A percentile compares a stretch with the other conserved stretches of the same genome.
phyloP scores from a whole-genome alignment of 2,329 filamentous ascomycete species.

The Beauveria bassiana region DNA sequence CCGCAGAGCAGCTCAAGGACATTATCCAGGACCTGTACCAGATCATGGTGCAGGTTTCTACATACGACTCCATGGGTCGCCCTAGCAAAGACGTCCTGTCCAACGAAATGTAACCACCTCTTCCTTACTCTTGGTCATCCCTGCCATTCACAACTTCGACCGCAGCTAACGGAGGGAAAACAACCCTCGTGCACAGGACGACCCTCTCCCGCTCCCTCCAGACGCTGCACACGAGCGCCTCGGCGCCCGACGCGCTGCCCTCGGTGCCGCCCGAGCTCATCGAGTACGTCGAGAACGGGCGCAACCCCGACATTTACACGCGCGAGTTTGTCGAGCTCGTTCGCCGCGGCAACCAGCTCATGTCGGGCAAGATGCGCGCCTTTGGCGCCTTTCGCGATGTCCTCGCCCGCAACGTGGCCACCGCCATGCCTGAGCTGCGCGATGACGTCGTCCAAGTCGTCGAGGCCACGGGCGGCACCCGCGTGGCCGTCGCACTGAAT shows the following conservation, averaged over 20 bases:
- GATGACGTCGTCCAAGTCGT: constrained; percentile 46
- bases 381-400: constrained; percentile 55
- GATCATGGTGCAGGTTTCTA: constrained; percentile 53
- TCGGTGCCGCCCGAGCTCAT: constrained; percentile 55
- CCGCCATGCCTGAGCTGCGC: constrained; percentile 51
- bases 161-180: not conserved
- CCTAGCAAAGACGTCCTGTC: constrained; percentile 50
- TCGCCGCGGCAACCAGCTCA: constrained; percentile 56
- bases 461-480: constrained; percentile 33
- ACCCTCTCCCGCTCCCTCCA: constrained; percentile 32
- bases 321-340: constrained; percentile 66
- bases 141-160: too few relatives aligned
- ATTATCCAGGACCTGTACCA: constrained; percentile 58
- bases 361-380: constrained; percentile 56
- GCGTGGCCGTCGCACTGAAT: not conserved
- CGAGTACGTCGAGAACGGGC: constrained; percentile 62
- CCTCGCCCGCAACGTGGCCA: constrained; percentile 49
- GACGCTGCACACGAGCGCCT: constrained; percentile 31
- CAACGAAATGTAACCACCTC: constrained; percentile 36
- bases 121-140: not conserved
- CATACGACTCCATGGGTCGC: constrained; percentile 48
- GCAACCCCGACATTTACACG: constrained; percentile 68
- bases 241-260: constrained; percentile 36
- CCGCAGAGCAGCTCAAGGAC: constrained; percentile 49
- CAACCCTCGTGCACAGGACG: constrained; percentile 23